Evolutionary conservation across 2,329 filamentous ascomycete genomes (phyloP).

Genomic region (Curvularia eragrostidis): DNA sequence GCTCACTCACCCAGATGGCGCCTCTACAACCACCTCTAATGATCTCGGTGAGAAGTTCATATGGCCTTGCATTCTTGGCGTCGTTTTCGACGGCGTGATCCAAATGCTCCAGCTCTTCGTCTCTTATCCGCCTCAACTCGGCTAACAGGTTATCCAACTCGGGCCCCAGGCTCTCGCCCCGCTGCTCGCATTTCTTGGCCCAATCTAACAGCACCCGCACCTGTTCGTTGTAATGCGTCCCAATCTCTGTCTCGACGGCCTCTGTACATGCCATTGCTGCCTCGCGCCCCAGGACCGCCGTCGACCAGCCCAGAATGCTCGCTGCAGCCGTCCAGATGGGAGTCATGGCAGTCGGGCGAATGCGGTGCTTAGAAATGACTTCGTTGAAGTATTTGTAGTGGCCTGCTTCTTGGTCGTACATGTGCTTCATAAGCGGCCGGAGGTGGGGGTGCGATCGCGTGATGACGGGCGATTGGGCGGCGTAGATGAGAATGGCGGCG

Average conservation of each 20-base stretch:
- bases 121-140: slow-evolving; percentile 81
- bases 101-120: slow-evolving; percentile 96
- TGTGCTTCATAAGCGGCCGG: slow-evolving; percentile 90
- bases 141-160: slow-evolving; percentile 76
- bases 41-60: slow-evolving; percentile 84
- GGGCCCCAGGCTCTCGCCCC: slow-evolving; percentile 79
- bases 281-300: slow-evolving; percentile 85
- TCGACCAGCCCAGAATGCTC: slow-evolving; percentile 84
- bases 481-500: slow-evolving; percentile 95
- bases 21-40: slow-evolving; percentile 90
- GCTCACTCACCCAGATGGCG: slow-evolving; percentile 90
- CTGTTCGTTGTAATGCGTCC: slow-evolving; percentile 93
- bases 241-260: slow-evolving; percentile 97
- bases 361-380: slow-evolving; percentile 82
- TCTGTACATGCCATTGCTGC: slow-evolving; percentile 99
- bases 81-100: slow-evolving; percentile 95
- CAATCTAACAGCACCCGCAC: slow-evolving; percentile 83
- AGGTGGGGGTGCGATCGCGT: slow-evolving; percentile 83
- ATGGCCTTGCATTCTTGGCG: slow-evolving; percentile 85
- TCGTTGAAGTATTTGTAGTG: slow-evolving; percentile 87
- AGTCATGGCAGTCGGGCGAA: slow-evolving; percentile 91
- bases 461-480: slow-evolving; percentile 83
- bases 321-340: slow-evolving; percentile 86
- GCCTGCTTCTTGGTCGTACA: slow-evolving; percentile 94
- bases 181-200: slow-evolving; percentile 74